A percentile compares a stretch with the other conserved stretches of the same genome.
Conservation (phyloP, 257 asterid species). For the Solanum bulbocastanum region DNA sequence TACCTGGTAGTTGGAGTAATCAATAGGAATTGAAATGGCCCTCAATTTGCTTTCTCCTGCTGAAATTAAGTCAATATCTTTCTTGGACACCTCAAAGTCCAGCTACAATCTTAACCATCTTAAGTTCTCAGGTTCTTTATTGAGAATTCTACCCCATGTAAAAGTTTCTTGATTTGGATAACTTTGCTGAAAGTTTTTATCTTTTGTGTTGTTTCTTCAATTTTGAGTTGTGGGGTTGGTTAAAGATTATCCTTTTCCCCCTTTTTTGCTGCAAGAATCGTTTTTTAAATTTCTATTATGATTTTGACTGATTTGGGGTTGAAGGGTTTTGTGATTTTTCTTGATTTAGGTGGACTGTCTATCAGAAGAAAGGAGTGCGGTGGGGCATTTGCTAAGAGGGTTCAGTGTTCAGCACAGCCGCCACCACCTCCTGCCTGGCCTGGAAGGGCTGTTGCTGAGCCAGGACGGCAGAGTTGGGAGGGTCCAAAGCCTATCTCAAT, state of each 20-base stretch:
- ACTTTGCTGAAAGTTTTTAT: background rate
- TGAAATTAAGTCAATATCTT: constrained; percentile 68
- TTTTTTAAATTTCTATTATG: background rate
- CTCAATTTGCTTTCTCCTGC: constrained; percentile 56
- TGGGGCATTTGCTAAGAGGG: constrained; percentile 30
- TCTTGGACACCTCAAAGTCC: constrained; percentile 68
- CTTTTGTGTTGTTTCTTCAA: background rate
- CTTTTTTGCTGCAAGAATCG: background rate
- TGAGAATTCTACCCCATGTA: background rate
- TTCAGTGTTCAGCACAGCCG: constrained; percentile 57
- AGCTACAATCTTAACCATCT: constrained; percentile 42
- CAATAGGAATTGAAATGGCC: constrained; percentile 32
- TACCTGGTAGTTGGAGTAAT: background rate
- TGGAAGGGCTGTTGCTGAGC: constrained; percentile 68
- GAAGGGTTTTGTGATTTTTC: background rate
- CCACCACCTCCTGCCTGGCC: constrained; percentile 96
- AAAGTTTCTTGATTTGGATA: background rate
- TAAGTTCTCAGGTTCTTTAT: constrained; percentile 36
- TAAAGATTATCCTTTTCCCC: background rate
- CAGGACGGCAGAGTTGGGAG: constrained; percentile 62
- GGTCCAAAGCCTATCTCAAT: constrained; percentile 95
- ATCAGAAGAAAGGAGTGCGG: constrained; percentile 53
- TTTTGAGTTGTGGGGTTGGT: background rate
- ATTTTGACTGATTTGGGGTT: background rate
- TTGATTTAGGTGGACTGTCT: constrained; percentile 43